Evolutionary conservation across 179 eudicot species (phyloP), one percentile per base, ranked within the genome.

Genomic region (Spinacia oleracea): DNA sequence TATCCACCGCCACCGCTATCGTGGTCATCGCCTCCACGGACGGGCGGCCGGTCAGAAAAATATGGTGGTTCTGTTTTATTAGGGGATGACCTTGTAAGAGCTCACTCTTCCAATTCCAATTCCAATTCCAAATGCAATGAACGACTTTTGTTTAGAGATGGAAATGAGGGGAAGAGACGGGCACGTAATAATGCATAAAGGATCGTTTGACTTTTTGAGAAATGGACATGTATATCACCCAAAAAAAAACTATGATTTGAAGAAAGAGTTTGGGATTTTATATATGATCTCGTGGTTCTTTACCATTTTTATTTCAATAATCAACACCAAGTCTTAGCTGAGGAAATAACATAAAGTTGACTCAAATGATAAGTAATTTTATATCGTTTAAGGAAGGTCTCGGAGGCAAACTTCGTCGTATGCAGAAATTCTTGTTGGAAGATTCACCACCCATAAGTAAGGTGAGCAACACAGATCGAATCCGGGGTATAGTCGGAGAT

Each of bases 1-100:
- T 72, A 21, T 89, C 84, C 42, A 88, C 93, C 11, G 92, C 93
- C 50, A 92, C 98, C 81, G 90, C 97, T 53, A 89, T 92, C 70
- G 83, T 89, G 74, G 86, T 84, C 73, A 79, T 74, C 77, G 76
- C 25, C 43, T 72, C 75, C 18, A 64, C 25, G 25, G 60, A 16
- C 43, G 78, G 78, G 42, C 79, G 73, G 79, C 62, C 18, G n/a
- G n/a, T n/a, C n/a, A n/a, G n/a, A n/a, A n/a, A n/a, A n/a, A n/a
- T n/a, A n/a, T n/a, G n/a, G n/a, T n/a, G n/a, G n/a, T n/a, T n/a
- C n/a, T n/a, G n/a, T n/a, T n/a, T n/a, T n/a, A n/a, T n/a, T n/a
- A n/a, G n/a, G n/a, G 34, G 70, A 32, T 25, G 31, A 18, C 18
- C 70, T 35, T 35, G 1, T 35, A 66, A 32, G 45, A 66, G 70